Base-by-base conservation (phyloP, 192 early-diverging fungal genomes). In the Kappamyces sp. region DNA sequence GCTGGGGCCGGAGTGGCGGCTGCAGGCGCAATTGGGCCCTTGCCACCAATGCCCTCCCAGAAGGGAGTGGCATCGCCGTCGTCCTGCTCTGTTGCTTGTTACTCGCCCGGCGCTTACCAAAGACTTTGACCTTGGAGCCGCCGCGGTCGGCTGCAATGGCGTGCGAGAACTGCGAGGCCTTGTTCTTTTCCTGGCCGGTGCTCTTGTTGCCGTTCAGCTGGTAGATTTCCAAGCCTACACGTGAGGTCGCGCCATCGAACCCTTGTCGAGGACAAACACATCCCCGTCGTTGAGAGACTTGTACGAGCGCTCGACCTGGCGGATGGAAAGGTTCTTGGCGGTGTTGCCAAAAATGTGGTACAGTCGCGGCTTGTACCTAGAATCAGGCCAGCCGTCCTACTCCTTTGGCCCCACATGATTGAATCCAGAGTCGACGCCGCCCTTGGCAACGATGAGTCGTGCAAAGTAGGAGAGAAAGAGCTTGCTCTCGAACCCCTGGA, bases 361-460 rank as follows among this genome's bases (percentile, higher is more conserved):
- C 11, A 90, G 59, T 30, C 85, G 79, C 11, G 61, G 22, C 22
- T 51, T 41, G 42, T 70, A n/a, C n/a, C n/a, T n/a, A n/a, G n/a
- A n/a, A n/a, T n/a, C n/a, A n/a, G n/a, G n/a, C n/a, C n/a, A n/a
- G n/a, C n/a, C n/a, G n/a, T n/a, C n/a, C n/a, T n/a, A 59, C n/a
- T 63, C 60, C 5, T 73, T 66, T 2, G 71, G 66, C 53, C 77
- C 74, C 50, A 81, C 76, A 53, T 86, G 84, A 55, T 81, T 76
- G 72, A 91, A 91, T 31, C 89, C 89, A 52, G 80, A 71, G 6
- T 64, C 74, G 50, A 86, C 83, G 29, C 88, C 89, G 42, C 89
- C 89, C 40, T 72, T 58, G 6, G 78, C 64, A 40, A 85, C 70
- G 38, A 66, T 37, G 5, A 89, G 59, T 3, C 69, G 54, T 42